These are phyloP conservation scores for Diospyros lotus DNA, from an alignment of 148 eudicot species.

Conservation along the genomic window DNA sequence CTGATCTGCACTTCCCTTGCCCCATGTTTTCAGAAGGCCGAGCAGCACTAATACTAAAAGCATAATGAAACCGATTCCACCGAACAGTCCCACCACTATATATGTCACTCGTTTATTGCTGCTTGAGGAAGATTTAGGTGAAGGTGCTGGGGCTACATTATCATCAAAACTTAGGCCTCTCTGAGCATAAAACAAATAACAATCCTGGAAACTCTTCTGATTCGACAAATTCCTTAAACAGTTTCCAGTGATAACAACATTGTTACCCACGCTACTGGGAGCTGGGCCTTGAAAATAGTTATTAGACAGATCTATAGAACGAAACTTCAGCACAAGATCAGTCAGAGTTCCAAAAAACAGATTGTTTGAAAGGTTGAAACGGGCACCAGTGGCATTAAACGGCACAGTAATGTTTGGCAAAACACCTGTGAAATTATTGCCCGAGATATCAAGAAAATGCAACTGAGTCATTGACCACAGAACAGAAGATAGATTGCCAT, in stretches of 20 bases:
- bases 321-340: slow-evolving; percentile 7
- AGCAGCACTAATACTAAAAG: slow-evolving; percentile 18
- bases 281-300: slow-evolving; percentile 32
- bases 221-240: slow-evolving; percentile 20
- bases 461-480: slow-evolving; percentile 15
- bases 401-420: slow-evolving; percentile 12
- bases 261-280: slow-evolving; percentile 1
- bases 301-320: slow-evolving; percentile 24
- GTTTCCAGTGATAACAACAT: slow-evolving; percentile 11
- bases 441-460: slow-evolving; percentile 28
- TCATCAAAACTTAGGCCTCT: slow-evolving; percentile 20
- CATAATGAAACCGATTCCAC: slow-evolving; percentile 35
- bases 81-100: slow-evolving; percentile 33
- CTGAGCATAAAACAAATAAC: slow-evolving; percentile 24
- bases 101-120: slow-evolving; percentile 20
- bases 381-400: slow-evolving; percentile 7
- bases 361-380: slow-evolving; percentile 34
- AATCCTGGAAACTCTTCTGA: slow-evolving; percentile 28
- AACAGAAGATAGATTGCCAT: slow-evolving; percentile 16
- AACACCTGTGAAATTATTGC: slow-evolving; percentile 32
- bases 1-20: slow-evolving; percentile 10
- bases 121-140: background rate
- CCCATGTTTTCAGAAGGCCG: slow-evolving; percentile 19
- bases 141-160: slow-evolving; percentile 3
- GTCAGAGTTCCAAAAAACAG: slow-evolving; percentile 29